Conservation (phyloP, 495 filamentous ascomycete genomes). For the Talaromyces trachyspermus region DNA sequence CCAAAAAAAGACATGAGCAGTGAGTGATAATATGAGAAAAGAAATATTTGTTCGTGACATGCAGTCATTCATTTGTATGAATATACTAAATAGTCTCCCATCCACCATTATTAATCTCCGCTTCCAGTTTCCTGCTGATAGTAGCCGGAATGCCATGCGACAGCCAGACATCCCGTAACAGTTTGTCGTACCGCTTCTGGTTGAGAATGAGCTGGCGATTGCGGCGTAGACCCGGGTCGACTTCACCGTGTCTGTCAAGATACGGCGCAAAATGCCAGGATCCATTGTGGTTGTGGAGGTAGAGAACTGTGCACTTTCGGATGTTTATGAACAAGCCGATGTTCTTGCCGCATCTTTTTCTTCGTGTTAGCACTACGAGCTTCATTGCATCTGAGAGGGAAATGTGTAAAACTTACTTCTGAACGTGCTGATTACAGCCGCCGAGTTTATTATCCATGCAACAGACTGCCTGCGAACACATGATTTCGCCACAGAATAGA, state of each 20-base stretch:
- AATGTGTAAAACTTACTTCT: constrained; percentile 54
- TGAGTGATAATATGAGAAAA: not conserved
- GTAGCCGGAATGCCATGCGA: constrained; percentile 79
- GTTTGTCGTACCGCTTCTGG: constrained; percentile 83
- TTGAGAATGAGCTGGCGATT: constrained; percentile 83
- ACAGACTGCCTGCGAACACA: constrained; percentile 90
- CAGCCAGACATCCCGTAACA: constrained; percentile 82
- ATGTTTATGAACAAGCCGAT: constrained; percentile 94
- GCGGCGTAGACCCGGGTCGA: constrained; percentile 75
- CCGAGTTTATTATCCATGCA: constrained; percentile 70
- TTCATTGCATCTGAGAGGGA: not conserved
- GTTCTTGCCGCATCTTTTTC: constrained; percentile 70
- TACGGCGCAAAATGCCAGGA: constrained; percentile 86
- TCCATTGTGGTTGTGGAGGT: constrained; percentile 72
- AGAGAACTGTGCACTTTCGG: constrained; percentile 84
- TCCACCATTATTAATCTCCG: constrained; percentile 90
- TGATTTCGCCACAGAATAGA: constrained; percentile 91
- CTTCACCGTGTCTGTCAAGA: constrained; percentile 90
- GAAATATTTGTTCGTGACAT: not conserved
- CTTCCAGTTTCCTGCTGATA: constrained; percentile 83
- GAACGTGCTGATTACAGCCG: constrained; percentile 83
- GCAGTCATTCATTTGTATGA: no score
- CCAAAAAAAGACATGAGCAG: no score
- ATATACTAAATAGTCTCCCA: constrained; percentile 86
- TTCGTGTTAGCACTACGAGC: no score